Conservation (phyloP, 805 yeast species). For the Candida ovalis region DNA sequence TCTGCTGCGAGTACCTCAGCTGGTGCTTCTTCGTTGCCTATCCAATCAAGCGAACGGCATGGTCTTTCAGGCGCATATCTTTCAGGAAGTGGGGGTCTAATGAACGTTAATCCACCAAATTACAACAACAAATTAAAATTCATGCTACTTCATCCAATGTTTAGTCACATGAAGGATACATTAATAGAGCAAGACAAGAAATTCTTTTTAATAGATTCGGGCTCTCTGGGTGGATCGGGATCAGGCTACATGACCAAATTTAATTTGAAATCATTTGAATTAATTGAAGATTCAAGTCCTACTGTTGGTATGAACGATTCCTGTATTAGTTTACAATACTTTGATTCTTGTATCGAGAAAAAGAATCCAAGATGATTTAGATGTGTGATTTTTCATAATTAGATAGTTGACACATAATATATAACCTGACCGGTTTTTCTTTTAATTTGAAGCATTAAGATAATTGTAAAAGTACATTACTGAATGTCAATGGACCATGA, state of each 20-base stretch:
- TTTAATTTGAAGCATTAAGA: too few species aligned
- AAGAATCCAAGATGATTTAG: constrained; percentile 36
- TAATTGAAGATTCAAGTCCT: constrained; percentile 55
- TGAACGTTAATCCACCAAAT: constrained; percentile 31
- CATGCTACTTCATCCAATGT: constrained; percentile 17
- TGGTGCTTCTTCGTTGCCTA: neutral
- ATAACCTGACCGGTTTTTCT: too few species aligned
- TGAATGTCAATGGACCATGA: too few species aligned
- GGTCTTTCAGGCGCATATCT: neutral
- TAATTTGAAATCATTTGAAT: constrained; percentile 47
- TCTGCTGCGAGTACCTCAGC: neutral
- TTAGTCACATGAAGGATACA: constrained; percentile 24
- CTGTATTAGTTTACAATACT: constrained; percentile 48
- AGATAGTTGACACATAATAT: too few species aligned
- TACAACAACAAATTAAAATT: constrained; percentile 29
- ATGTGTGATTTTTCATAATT: too few species aligned
- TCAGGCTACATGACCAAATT: constrained; percentile 32
- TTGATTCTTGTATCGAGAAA: constrained; percentile 48
- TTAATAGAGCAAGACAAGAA: constrained; percentile 18
- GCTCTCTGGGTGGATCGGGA: constrained; percentile 2
- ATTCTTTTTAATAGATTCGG: constrained; percentile 20
- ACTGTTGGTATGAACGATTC: constrained; percentile 46
- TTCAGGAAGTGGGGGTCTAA: constrained; percentile 10
- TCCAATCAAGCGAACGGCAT: neutral
- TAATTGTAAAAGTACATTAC: too few species aligned